Evolutionary conservation across 345 rosid species (phyloP).

Genomic region (Cochlearia excelsa): DNA sequence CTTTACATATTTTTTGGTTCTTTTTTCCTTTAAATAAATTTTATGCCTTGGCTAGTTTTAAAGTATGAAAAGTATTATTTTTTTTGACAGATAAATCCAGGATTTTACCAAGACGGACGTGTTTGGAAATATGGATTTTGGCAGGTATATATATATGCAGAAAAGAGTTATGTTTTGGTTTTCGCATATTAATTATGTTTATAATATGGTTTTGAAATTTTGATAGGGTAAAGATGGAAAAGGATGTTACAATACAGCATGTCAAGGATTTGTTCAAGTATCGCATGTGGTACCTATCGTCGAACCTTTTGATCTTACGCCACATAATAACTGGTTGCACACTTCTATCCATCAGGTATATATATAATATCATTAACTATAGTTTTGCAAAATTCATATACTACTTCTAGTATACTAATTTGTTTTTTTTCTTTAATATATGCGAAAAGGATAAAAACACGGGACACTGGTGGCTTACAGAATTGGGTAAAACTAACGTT

Average conservation of each 20-base stretch:
- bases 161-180: neutral
- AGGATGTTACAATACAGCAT: constrained; percentile 9
- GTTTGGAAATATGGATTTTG: constrained; percentile 13
- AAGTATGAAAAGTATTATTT: too few species aligned
- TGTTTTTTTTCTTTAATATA: neutral
- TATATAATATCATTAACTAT: neutral
- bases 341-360: neutral
- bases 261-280: constrained; percentile 12
- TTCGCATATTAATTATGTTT: neutral
- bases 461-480: constrained; percentile 15
- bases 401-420: neutral
- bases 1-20: neutral
- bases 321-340: too few species aligned
- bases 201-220: neutral
- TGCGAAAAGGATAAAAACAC: neutral
- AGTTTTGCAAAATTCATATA: neutral
- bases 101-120: neutral
- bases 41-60: neutral
- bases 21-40: neutral
- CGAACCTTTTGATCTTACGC: neutral
- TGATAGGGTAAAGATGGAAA: neutral
- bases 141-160: neutral
- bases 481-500: neutral
- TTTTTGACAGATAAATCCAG: constrained; percentile 12
- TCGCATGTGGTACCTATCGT: neutral